A percentile compares a stretch with the other conserved stretches of the same genome.
Evolutionary conservation across 2,329 filamentous ascomycete genomes (phyloP).

Genomic region (Apiospora malaysiana): DNA sequence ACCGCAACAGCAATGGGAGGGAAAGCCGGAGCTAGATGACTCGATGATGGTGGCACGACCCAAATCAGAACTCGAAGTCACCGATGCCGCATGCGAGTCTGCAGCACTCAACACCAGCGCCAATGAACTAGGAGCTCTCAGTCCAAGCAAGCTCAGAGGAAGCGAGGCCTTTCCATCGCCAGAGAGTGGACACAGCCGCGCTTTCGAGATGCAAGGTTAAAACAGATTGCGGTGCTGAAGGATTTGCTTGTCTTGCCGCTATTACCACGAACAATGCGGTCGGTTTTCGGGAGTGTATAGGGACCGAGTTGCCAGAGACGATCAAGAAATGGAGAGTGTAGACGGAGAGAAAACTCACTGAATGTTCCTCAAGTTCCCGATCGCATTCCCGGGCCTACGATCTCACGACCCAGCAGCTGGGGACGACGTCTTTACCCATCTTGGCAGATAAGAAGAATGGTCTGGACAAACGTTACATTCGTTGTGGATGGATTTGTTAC

Average conservation of each 20-base stretch:
- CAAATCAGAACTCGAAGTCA: not conserved
- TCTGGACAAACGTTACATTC: constrained; percentile 3
- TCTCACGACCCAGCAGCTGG: not conserved
- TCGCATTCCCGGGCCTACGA: not conserved
- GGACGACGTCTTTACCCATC: constrained; percentile 12
- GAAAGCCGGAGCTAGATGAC: constrained; percentile 7
- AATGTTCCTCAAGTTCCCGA: not conserved
- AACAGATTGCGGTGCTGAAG: not conserved
- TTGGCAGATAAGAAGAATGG: not conserved
- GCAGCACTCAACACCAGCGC: not conserved
- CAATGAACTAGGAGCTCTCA: not conserved
- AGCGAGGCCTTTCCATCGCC: not conserved
- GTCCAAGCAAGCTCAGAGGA: not conserved
- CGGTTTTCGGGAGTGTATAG: not conserved
- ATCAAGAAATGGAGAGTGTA: not conserved
- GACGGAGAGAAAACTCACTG: not conserved
- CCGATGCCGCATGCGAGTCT: not conserved
- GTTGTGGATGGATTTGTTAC: not conserved
- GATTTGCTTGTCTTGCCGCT: too few relatives aligned
- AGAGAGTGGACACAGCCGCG: constrained; percentile 6
- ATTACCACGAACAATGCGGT: too few relatives aligned
- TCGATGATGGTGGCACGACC: not conserved
- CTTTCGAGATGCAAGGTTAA: constrained; percentile 2
- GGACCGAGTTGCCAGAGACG: not conserved
- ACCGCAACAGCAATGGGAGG: not conserved